Percentiles rank a stretch among this genome's conserved stretches.
Conservation (phyloP, 2,329 filamentous ascomycete genomes). For the Trichophyton schoenleinii region DNA sequence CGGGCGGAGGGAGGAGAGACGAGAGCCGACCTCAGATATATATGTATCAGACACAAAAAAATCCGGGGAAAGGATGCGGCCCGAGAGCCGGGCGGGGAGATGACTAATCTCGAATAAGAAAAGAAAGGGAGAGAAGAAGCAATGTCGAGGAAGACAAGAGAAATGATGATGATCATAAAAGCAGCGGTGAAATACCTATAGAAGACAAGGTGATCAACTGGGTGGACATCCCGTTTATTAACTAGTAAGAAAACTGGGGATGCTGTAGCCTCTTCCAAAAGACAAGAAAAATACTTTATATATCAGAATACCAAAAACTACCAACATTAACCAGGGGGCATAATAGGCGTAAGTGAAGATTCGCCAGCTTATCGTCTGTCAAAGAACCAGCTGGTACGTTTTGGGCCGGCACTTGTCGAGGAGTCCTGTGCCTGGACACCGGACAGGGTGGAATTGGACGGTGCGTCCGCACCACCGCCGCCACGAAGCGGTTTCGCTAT, state of each 20-base stretch:
- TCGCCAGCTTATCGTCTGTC: conserved; percentile 25
- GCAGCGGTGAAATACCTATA: not conserved
- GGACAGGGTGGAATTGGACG: conserved; percentile 22
- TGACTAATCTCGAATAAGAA: not conserved
- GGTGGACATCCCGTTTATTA: not conserved
- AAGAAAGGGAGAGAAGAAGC: not conserved
- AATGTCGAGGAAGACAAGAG: not conserved
- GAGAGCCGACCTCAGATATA: not conserved
- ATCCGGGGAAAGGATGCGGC: not conserved
- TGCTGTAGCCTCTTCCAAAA: not conserved
- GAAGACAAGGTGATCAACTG: too few relatives aligned
- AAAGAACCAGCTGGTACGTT: conserved; percentile 47
- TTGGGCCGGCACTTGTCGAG: conserved; percentile 49
- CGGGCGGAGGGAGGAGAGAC: not conserved
- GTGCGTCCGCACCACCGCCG: conserved; percentile 24
- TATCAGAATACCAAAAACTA: not conserved
- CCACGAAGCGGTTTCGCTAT: conserved; percentile 55
- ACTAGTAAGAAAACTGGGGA: too few relatives aligned
- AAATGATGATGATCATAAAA: not conserved
- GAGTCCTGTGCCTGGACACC: conserved; percentile 57
- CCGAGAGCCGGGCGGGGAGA: not conserved
- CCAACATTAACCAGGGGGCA: not conserved
- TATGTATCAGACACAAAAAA: not conserved
- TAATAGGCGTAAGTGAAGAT: conserved; percentile 11
- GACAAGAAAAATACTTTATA: not conserved